Conservation (phyloP, 2,329 filamentous ascomycete genomes). For the Westerdykella aurantiaca region DNA sequence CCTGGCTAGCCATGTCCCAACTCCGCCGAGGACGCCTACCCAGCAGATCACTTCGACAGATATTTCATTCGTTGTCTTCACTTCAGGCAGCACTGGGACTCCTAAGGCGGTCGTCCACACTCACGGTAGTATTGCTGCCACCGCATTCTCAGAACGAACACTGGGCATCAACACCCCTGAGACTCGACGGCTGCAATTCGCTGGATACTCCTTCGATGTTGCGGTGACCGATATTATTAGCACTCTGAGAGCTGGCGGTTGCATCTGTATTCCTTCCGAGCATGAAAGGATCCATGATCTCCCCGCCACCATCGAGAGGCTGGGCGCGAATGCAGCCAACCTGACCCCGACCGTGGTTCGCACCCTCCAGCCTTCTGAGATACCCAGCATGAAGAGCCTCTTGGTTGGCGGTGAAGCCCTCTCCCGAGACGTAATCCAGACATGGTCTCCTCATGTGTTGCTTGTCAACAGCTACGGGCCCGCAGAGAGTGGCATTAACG, state of each 20-base stretch:
- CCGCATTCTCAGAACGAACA: slow-evolving; percentile 67
- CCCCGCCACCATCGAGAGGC: slow-evolving; percentile 57
- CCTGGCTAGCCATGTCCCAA: no score
- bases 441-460: slow-evolving; percentile 34
- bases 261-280: slow-evolving; percentile 68
- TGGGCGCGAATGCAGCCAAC: slow-evolving; percentile 72
- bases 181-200: slow-evolving; percentile 81
- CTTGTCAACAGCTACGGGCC: slow-evolving; percentile 39
- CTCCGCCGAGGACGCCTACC: no score
- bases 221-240: slow-evolving; percentile 91
- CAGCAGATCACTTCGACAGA: slow-evolving; percentile 15
- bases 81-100: slow-evolving; percentile 72
- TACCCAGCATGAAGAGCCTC: slow-evolving; percentile 10
- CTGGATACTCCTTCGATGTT: slow-evolving; percentile 78
- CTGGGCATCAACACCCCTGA: slow-evolving; percentile 58
- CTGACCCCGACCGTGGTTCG: slow-evolving; percentile 75
- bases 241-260: slow-evolving; percentile 71
- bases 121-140: slow-evolving; percentile 38
- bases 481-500: slow-evolving; percentile 32
- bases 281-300: slow-evolving; percentile 69
- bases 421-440: slow-evolving; percentile 8
- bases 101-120: slow-evolving; percentile 77
- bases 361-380: slow-evolving; percentile 12
- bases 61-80: slow-evolving; percentile 74
- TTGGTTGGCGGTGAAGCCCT: slow-evolving; percentile 12